Evolutionary conservation across 257 asterid species (phyloP).

Genomic region (Forsythia suspensa): DNA sequence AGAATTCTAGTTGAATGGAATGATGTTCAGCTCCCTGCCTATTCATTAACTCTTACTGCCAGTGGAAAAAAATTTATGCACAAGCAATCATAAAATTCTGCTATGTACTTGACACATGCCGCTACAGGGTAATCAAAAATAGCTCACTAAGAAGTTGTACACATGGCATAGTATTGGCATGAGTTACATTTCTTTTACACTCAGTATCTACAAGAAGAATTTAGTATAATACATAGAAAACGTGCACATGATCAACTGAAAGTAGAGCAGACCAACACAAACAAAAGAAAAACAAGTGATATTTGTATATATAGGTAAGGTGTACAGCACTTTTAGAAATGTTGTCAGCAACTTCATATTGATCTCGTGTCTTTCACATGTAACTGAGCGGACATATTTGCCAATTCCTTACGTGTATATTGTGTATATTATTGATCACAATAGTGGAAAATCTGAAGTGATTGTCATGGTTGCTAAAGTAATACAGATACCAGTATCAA

Average conservation of each 20-base stretch:
- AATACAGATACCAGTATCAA: neutral
- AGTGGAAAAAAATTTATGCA: neutral
- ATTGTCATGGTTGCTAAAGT: neutral
- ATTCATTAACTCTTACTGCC: constrained; percentile 13
- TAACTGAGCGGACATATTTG: neutral
- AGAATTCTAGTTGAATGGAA: neutral
- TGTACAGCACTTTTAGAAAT: neutral
- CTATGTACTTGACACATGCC: neutral
- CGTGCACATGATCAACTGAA: constrained; percentile 7
- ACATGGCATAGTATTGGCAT: neutral
- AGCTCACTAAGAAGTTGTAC: neutral
- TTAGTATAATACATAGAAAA: neutral
- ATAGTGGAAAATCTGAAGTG: neutral
- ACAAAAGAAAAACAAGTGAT: constrained; percentile 11
- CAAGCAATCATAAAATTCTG: constrained; percentile 1
- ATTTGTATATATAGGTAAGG: constrained; percentile 5
- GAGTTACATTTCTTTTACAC: neutral
- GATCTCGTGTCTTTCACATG: neutral
- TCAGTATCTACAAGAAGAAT: neutral
- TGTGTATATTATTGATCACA: neutral
- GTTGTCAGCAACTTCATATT: neutral
- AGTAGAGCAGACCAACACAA: constrained; percentile 1
- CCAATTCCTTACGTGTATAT: neutral
- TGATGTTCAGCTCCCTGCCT: neutral
- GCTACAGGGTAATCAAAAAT: neutral